Evolutionary conservation across 768 basidiomycete species (phyloP).

Genomic region (Termitomyces sp.): DNA sequence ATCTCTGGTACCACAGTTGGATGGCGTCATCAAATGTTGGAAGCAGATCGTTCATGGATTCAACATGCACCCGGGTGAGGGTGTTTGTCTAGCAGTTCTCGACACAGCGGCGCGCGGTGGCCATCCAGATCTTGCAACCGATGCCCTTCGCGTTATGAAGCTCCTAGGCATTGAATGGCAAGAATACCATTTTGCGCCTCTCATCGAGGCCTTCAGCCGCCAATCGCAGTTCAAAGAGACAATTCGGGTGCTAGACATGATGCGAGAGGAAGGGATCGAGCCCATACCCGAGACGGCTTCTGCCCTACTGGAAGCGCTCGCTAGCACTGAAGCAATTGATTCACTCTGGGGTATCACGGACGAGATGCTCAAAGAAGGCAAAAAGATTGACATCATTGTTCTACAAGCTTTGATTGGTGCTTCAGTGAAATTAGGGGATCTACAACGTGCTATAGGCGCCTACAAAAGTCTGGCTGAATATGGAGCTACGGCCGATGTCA

Average conservation of each 20-base stretch:
- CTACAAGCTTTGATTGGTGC: conserved; percentile 69
- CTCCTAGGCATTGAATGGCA: conserved; percentile 41
- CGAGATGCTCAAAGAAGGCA: conserved; percentile 50
- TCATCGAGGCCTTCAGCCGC: conserved; percentile 71
- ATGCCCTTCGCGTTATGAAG: conserved; percentile 58
- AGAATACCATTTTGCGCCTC: conserved; percentile 76
- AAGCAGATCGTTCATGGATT: conserved; percentile 48
- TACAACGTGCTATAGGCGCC: conserved; percentile 75
- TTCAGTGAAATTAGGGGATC: conserved; percentile 54
- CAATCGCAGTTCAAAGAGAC: conserved; percentile 59
- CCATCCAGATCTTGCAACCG: conserved; percentile 63
- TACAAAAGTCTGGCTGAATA: conserved; percentile 64
- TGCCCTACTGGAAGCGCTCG: conserved; percentile 46
- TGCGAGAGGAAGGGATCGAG: conserved; percentile 51
- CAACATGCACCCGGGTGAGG: conserved; percentile 67
- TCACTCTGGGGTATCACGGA: conserved; percentile 61
- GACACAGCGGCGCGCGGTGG: conserved; percentile 73
- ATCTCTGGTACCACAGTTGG: conserved; percentile 38
- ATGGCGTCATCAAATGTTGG: conserved; percentile 69
- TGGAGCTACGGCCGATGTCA: conserved; percentile 50
- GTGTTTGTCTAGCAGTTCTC: conserved; percentile 64
- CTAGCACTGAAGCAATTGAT: conserved; percentile 55
- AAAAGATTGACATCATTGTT: conserved; percentile 51
- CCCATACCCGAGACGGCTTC: conserved; percentile 50
- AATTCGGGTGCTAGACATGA: conserved; percentile 51